A percentile compares a stretch with the other conserved stretches of the same genome.
These are phyloP conservation scores for Gigaspora rosea DNA, from an alignment of 192 early-diverging fungal species.

Conservation along the genomic window DNA sequence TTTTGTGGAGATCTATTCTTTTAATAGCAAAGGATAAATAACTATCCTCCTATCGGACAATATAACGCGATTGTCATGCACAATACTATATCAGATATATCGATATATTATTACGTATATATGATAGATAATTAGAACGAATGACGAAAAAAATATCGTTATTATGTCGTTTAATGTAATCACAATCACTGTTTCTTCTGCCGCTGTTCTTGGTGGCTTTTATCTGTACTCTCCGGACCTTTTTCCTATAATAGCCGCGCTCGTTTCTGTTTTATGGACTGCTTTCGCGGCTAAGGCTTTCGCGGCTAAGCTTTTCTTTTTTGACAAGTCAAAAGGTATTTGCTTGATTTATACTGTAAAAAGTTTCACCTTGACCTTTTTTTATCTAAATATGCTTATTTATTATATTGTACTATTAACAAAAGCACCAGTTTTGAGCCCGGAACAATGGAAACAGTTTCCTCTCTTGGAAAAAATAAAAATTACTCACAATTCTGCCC, in stretches of 20 bases:
- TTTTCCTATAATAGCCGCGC: neutral
- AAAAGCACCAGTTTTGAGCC: conserved; percentile 59
- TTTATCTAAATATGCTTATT: neutral
- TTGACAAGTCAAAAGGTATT: conserved; percentile 11
- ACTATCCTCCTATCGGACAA: no score
- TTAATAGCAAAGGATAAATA: no score
- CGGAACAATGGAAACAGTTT: conserved; percentile 76
- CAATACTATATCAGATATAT: no score
- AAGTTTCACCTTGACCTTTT: neutral
- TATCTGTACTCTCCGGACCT: conserved; percentile 13
- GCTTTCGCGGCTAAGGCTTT: no score
- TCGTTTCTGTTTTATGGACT: conserved; percentile 1
- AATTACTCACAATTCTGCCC: conserved; percentile 83
- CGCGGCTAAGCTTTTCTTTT: neutral
- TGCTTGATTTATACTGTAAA: neutral
- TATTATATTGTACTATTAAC: neutral
- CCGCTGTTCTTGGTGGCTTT: neutral
- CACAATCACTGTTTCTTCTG: neutral
- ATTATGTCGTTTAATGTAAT: neutral
- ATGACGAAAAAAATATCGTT: neutral
- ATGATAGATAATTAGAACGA: no score
- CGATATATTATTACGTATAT: no score
- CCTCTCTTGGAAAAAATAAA: conserved; percentile 75
- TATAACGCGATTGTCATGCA: no score
- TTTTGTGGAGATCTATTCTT: no score